Conservation (phyloP, 805 yeast species). For the Barnettozyma californica region DNA sequence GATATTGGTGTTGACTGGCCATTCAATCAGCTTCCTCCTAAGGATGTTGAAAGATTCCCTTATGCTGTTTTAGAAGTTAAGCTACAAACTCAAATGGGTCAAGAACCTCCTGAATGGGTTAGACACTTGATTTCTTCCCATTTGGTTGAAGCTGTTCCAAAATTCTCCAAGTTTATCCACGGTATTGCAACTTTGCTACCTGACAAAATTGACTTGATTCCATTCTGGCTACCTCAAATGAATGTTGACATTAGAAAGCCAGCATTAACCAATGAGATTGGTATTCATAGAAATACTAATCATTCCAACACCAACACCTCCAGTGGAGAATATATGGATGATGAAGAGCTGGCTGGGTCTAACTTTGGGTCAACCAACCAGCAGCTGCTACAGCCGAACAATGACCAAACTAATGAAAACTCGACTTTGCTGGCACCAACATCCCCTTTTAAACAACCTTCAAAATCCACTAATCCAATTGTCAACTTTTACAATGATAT, state of each 20-base stretch:
- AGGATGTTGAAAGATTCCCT: slow-evolving; percentile 89
- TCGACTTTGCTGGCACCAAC: slow-evolving; percentile 25
- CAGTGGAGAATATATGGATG: slow-evolving; percentile 59
- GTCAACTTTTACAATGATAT: slow-evolving; percentile 21
- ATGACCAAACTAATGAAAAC: slow-evolving; percentile 22
- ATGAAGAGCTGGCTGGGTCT: slow-evolving; percentile 54
- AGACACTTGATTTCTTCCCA: slow-evolving; percentile 87
- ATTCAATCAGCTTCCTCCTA: slow-evolving; percentile 74
- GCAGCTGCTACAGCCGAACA: slow-evolving; percentile 9
- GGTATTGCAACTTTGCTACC: slow-evolving; percentile 93
- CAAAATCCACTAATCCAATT: slow-evolving; percentile 11
- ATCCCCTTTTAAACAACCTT: slow-evolving; percentile 12
- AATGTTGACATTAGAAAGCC: slow-evolving; percentile 92
- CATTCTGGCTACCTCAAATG: slow-evolving; percentile 99
- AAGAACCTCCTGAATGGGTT: slow-evolving; percentile 98
- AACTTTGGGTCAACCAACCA: slow-evolving; percentile 36
- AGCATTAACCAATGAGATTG: slow-evolving; percentile 32
- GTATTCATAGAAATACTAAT: slow-evolving; percentile 23
- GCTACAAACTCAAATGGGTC: slow-evolving; percentile 95
- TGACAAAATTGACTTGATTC: slow-evolving; percentile 75
- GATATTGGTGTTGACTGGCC: slow-evolving; percentile 99
- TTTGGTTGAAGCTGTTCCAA: slow-evolving; percentile 96
- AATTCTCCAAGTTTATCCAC: slow-evolving; percentile 94
- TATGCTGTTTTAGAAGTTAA: slow-evolving; percentile 97
- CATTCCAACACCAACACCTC: slow-evolving; percentile 27